These are phyloP conservation scores for Cladosporium sp. DNA, from an alignment of 2,329 filamentous ascomycete genomes.

Conservation along the genomic window DNA sequence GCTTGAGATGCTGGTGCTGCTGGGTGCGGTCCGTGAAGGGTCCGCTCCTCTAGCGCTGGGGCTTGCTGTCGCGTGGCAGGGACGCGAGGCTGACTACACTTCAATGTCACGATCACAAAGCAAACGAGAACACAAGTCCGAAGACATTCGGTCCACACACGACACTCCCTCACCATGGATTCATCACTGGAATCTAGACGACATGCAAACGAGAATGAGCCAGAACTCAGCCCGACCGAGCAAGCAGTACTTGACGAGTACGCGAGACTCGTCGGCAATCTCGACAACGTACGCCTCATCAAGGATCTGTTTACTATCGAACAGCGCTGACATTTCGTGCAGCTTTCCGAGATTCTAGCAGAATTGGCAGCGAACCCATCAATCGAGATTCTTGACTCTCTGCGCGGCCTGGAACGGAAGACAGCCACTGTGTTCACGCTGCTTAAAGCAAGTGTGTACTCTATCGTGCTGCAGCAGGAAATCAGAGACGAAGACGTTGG, in stretches of 20 bases:
- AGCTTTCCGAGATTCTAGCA: constrained; percentile 58
- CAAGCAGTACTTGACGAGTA: constrained; percentile 97
- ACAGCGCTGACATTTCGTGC: constrained; percentile 5
- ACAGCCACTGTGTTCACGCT: constrained; percentile 92
- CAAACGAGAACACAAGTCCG: neutral
- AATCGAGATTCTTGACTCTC: constrained; percentile 77
- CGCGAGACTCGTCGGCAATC: constrained; percentile 77
- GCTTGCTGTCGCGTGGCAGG: neutral
- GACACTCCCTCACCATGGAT: neutral
- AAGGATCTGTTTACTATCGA: constrained; percentile 41
- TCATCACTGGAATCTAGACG: constrained; percentile 2
- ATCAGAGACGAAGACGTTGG: constrained; percentile 63
- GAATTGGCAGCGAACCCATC: constrained; percentile 59
- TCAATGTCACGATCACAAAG: neutral
- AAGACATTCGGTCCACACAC: neutral
- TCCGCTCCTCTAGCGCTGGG: constrained; percentile 1
- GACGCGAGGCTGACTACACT: neutral
- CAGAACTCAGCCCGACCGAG: constrained; percentile 52
- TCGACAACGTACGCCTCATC: constrained; percentile 72
- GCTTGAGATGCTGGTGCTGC: neutral
- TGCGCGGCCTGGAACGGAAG: constrained; percentile 87
- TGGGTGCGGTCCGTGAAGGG: neutral
- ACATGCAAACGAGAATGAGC: constrained; percentile 4
- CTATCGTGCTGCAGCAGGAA: constrained; percentile 97
- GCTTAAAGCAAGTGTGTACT: constrained; percentile 97